Evolutionary conservation across 139 green algal genomes (phyloP), one percentile per base, ranked within the genome.

Genomic region (Tetraselmis chui): DNA sequence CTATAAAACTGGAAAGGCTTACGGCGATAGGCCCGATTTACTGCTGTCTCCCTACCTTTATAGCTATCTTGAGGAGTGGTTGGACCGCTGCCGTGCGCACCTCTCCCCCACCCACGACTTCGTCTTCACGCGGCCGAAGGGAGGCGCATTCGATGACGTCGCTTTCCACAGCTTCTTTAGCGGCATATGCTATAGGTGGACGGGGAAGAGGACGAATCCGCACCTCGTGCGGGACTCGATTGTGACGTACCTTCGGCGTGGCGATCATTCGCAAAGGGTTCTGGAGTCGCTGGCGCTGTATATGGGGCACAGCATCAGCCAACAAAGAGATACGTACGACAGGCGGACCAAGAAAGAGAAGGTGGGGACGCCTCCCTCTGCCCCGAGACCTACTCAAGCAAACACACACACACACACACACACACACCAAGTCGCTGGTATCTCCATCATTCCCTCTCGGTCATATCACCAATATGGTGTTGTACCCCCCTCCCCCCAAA

Each of bases 1-100:
- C 84, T 94, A 95, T 88, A 95, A 95, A 83, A 94, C 91, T 2
- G 91, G 91, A 25, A 83, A 81, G 25, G 29, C 81, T 1, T 94
- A 94, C 32, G 92, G 92, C 1, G 89, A 91, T 77, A 81, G 92
- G 22, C 89, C 92, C 1, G 90, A 91, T 0, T 74, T 95, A 75
- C 75, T 91, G 1, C 80, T 94, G 0, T 75, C 84, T 1, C 79
- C 85, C 5, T 79, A 88, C 74, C 78, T 94, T 22, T 93, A 93
- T 79, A 83, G 84, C 23, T 88, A 93, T 82, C 85, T 93, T 32
- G 91, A 93, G 83, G 88, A 86, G 0, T 95, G 87, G 84, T 86
- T 93, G n/a, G 81, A 28, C 28, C 88, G 45, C 11, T 93, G 85
- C 85, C 77, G 90, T 5, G 31, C 67, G 26, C 58, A 82, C 22